These are phyloP conservation scores for Xerocomellus chrysenteron DNA, from an alignment of 768 basidiomycete species.

Conservation along the genomic window DNA sequence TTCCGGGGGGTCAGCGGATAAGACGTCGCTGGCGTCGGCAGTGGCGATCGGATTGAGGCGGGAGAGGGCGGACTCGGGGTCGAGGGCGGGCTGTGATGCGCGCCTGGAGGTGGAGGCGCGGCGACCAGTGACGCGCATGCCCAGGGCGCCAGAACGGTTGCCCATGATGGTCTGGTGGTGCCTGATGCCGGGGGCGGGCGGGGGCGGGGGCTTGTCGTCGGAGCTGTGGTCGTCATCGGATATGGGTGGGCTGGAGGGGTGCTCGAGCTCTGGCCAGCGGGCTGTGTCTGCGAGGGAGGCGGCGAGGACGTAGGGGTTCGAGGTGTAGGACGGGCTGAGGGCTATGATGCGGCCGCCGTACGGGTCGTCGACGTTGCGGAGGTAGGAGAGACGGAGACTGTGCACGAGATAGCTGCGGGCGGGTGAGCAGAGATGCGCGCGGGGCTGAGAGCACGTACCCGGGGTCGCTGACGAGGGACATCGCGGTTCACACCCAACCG, in stretches of 20 bases:
- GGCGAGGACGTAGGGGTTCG: conserved; percentile 82
- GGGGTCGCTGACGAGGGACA: conserved; percentile 67
- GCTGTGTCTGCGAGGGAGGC: conserved; percentile 76
- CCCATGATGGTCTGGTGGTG: conserved; percentile 92
- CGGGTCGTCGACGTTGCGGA: conserved; percentile 86
- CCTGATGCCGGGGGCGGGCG: conserved; percentile 52
- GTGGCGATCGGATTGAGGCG: not conserved
- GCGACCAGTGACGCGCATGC: conserved; percentile 74
- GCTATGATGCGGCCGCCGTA: conserved; percentile 82
- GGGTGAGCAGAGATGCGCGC: not conserved
- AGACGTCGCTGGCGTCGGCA: no score
- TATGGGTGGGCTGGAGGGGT: conserved; percentile 68
- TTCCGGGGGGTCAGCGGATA: conserved; percentile 9
- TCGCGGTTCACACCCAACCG: conserved; percentile 17
- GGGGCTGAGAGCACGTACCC: conserved; percentile 39
- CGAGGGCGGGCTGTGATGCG: conserved; percentile 28
- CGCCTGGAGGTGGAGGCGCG: conserved; percentile 54
- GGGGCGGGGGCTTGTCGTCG: conserved; percentile 22
- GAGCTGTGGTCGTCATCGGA: conserved; percentile 62
- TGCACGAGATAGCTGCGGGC: conserved; percentile 70
- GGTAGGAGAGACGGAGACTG: conserved; percentile 77
- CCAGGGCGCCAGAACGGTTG: conserved; percentile 63
- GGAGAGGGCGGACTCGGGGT: conserved; percentile 1
- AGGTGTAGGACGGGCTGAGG: conserved; percentile 70
- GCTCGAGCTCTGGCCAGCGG: conserved; percentile 81